Evolutionary conservation across 1,139 yeast genomes (phyloP).

Genomic region (Debaryomyces coudertii): DNA sequence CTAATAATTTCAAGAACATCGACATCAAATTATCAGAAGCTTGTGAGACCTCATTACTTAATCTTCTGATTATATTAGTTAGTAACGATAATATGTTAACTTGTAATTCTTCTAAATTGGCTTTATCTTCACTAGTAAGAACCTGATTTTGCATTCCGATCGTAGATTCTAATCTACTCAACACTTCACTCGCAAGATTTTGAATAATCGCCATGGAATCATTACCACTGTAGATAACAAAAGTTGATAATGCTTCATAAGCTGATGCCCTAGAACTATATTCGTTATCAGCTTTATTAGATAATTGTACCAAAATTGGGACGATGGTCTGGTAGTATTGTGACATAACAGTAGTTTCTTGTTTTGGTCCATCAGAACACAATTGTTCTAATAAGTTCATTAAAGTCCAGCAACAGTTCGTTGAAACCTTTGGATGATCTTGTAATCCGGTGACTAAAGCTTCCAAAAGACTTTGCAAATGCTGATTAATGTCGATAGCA

Average conservation of each 20-base stretch:
- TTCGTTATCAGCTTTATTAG: conserved; percentile 78
- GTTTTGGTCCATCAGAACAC: conserved; percentile 57
- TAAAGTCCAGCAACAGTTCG: conserved; percentile 97
- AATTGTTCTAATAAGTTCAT: conserved; percentile 90
- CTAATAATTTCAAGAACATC: conserved; percentile 70
- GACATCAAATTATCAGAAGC: conserved; percentile 88
- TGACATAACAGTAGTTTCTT: conserved; percentile 67
- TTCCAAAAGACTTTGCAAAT: conserved; percentile 68
- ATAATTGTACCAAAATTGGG: conserved; percentile 69
- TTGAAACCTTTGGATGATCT: conserved; percentile 90
- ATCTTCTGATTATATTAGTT: conserved; percentile 85
- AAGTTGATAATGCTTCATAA: conserved; percentile 84
- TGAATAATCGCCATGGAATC: conserved; percentile 73
- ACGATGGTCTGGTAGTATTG: conserved; percentile 70
- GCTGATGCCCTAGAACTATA: conserved; percentile 92
- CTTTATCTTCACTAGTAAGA: conserved; percentile 67
- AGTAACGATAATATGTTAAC: conserved; percentile 82
- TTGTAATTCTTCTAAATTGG: conserved; percentile 86
- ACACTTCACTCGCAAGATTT: conserved; percentile 72
- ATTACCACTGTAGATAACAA: conserved; percentile 74
- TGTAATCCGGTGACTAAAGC: conserved; percentile 77
- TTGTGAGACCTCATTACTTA: conserved; percentile 62
- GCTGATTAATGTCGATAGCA: conserved; percentile 67
- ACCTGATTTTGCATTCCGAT: conserved; percentile 56
- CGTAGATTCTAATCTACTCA: conserved; percentile 72